Base-by-base conservation (phyloP, 345 rosid species). In the sweet orange (Citrus sinensis) region DNA sequence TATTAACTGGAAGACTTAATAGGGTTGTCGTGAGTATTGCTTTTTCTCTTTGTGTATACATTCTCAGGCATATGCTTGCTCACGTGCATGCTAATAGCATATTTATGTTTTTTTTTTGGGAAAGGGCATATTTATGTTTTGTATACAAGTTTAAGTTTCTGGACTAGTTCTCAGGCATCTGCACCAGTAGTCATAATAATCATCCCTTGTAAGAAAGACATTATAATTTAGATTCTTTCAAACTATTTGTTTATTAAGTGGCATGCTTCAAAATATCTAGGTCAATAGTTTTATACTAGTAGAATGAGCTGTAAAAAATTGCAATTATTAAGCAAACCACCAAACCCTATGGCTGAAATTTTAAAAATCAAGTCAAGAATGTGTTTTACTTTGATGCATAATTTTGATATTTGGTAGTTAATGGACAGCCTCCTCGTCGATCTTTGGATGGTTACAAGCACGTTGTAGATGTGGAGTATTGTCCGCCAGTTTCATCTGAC, bases 371-470 rank as follows among this genome's bases (percentile, higher is more conserved):
- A 73, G 59, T 40, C 22, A 7, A 40, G 74, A 66, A 29, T 42
- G 32, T 66, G 24, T 27, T 49, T 67, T 7, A 46, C 22, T 55
- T 49, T 20, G 59, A 7, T 69, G 71, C 24, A 34, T 59, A 10
- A 34, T 66, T 22, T 34, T 79, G 30, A 68, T 30, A 10, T 76
- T 65, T 79, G 27, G 9, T 56, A 34, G 7, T 69, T 27, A 73
- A 71, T 54, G 76, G 19, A 76, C 86, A 95, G 99, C 98, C 99
- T 54, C 95, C 99, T 74, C 82, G 68, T 9, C 84, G 90, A 81
- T 95, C 99, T 65, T 79, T 95, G 87, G 98, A 95, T 80, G 99
- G 99, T 69, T 93, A 95, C 89, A 90, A 95, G 83, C 99, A 93
- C 63, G 94, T 95, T 1, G 99, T 95, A 1, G 95, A 95, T 68